These are phyloP conservation scores for Linaria vulgaris DNA, from an alignment of 257 asterid species.

Conservation along the genomic window DNA sequence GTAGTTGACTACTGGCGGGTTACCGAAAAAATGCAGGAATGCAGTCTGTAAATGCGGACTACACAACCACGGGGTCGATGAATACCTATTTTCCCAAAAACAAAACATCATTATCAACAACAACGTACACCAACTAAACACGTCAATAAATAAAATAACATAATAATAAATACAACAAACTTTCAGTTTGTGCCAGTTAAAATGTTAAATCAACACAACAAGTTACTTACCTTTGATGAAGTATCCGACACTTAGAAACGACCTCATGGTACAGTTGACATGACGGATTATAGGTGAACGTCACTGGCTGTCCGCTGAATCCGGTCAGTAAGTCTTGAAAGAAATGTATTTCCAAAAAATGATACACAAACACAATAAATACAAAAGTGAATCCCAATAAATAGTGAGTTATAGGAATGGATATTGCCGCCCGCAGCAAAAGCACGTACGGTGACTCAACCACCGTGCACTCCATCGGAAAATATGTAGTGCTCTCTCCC, in stretches of 20 bases:
- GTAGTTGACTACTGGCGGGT: constrained; percentile 54
- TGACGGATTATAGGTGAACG: constrained; percentile 44
- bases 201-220: not conserved
- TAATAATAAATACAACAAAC: not conserved
- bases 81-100: constrained; percentile 44
- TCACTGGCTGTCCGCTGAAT: constrained; percentile 67
- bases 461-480: constrained; percentile 18
- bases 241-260: constrained; percentile 57
- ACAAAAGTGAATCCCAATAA: constrained; percentile 34
- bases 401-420: constrained; percentile 55
- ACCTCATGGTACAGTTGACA: constrained; percentile 54
- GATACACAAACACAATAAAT: constrained; percentile 42
- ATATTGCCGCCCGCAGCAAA: constrained; percentile 43
- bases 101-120: too few species aligned
- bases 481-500: too few species aligned
- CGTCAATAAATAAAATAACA: not conserved
- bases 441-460: constrained; percentile 46
- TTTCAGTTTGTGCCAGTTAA: too few species aligned
- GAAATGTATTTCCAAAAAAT: constrained; percentile 64
- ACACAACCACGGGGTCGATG: constrained; percentile 78
- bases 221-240: constrained; percentile 58
- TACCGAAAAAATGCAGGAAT: constrained; percentile 61
- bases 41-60: constrained; percentile 85
- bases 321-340: constrained; percentile 60
- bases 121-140: too few species aligned